A percentile compares a stretch with the other conserved stretches of the same genome.
Evolutionary conservation across 2,329 filamentous ascomycete species (phyloP).

Genomic region (Ophioceras dolichostomum): DNA sequence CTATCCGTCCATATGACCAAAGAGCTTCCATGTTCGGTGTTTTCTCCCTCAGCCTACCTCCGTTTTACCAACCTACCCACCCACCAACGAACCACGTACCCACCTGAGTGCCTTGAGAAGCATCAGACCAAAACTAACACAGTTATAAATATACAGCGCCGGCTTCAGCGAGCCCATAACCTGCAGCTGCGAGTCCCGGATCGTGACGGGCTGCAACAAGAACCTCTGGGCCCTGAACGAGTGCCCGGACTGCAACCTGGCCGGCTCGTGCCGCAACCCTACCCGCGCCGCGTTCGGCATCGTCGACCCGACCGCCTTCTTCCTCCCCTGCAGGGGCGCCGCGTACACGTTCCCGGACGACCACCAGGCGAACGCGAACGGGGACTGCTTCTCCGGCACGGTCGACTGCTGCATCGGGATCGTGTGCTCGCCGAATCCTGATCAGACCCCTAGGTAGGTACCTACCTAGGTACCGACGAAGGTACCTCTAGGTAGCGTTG

Average conservation of each 20-base stretch:
- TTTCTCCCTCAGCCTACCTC: no score
- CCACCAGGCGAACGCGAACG: slow-evolving; percentile 33
- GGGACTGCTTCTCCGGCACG: slow-evolving; percentile 19
- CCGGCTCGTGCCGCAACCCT: slow-evolving; percentile 11
- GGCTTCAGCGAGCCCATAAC: slow-evolving; percentile 11
- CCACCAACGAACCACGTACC: no score
- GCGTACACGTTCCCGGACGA: slow-evolving; percentile 36
- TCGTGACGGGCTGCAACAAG: slow-evolving; percentile 12
- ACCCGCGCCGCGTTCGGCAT: slow-evolving; percentile 10
- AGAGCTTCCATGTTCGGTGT: no score
- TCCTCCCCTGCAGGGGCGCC: slow-evolving; percentile 32
- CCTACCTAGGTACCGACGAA: no score
- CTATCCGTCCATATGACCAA: neutral
- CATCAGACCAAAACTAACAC: no score
- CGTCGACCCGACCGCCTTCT: slow-evolving; percentile 18
- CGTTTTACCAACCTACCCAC: no score
- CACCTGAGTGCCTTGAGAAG: no score
- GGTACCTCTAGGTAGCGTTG: no score
- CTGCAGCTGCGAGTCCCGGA: slow-evolving; percentile 7
- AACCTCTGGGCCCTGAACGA: slow-evolving; percentile 6
- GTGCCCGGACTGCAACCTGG: slow-evolving; percentile 7
- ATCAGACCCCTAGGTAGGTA: no score
- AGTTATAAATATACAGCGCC: no score
- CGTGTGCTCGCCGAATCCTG: neutral
- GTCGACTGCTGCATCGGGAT: slow-evolving; percentile 1